phyloP scores from a whole-genome alignment of 805 yeast genomes.

The Candida succiphila region DNA sequence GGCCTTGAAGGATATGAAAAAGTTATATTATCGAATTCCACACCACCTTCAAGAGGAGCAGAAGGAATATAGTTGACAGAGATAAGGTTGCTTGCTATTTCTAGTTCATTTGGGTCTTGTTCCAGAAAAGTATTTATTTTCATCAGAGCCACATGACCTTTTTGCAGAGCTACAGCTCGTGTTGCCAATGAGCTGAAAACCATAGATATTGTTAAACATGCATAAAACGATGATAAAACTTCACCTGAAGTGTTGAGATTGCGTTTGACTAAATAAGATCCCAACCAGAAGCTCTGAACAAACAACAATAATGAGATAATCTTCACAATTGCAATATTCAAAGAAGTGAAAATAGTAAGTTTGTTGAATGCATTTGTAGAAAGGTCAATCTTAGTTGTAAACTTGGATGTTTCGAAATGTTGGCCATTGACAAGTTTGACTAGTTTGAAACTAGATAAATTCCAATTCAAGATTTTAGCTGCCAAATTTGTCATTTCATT shows the following conservation, averaged over 20 bases:
- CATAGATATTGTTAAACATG: constrained; percentile 68
- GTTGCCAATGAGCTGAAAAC: constrained; percentile 45
- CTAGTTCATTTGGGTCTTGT: not conserved
- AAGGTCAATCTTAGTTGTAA: constrained; percentile 20
- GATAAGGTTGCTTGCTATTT: not conserved
- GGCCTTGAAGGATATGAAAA: constrained; percentile 59
- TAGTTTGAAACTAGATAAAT: constrained; percentile 45
- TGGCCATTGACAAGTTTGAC: constrained; percentile 57
- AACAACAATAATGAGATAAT: constrained; percentile 61
- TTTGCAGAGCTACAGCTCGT: constrained; percentile 52
- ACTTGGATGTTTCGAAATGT: constrained; percentile 34
- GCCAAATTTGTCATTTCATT: constrained; percentile 47
- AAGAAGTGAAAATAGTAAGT: constrained; percentile 35
- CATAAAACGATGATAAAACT: constrained; percentile 74
- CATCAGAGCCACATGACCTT: constrained; percentile 60
- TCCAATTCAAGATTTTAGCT: constrained; percentile 62
- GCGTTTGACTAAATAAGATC: constrained; percentile 50
- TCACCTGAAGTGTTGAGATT: constrained; percentile 46
- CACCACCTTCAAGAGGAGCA: constrained; percentile 31
- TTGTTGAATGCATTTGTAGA: constrained; percentile 31
- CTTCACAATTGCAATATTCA: constrained; percentile 49
- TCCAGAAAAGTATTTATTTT: constrained; percentile 35
- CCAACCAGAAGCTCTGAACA: constrained; percentile 91
- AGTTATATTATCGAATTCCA: constrained; percentile 43
- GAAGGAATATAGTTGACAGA: not conserved